Evolutionary conservation across 2,329 filamentous ascomycete species (phyloP), one percentile per base, ranked within the genome.

Genomic region (Diaporthe vaccinii): DNA sequence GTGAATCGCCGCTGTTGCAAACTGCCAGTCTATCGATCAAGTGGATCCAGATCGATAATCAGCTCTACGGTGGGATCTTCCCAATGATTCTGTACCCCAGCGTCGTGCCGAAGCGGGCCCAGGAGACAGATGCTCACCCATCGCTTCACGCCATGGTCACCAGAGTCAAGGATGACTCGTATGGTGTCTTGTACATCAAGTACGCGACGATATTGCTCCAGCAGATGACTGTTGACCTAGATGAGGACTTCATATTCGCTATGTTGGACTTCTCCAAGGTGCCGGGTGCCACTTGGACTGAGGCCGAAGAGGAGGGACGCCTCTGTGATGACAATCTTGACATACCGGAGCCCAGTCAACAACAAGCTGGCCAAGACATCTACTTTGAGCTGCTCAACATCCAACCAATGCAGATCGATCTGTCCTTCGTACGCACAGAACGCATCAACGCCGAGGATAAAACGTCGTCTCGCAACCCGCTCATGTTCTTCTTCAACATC

Each of bases 21-120:
- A 98, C 95, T 0, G 85, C 98, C 77, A 96, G 95, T 65, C 88
- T 97, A 69, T 94, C 95, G 0, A 93, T 98, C 82, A 98, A 99
- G 84, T 99, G 97, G 97, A 97, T 99, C 39, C 97, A 99, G 84
- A 94, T 99, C 79, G 97, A 99, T 84, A 99, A 99, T 80, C 97
- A 99, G 84, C 91, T 99, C 20, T 99, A 99, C 81, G 97, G 97
- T 39, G 97, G 97, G 36, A 96, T 99, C 79, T 99, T 99, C 88
- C 97, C 97, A 0, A 98, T 99, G 85, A 92, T 99, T 41, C 88
- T 99, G 74, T 99, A 99, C 82, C 97, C 97, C 8, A 98, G 96
- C 84, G 97, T 99, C 14, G 97, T 99, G 22, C 96, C 97, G 0
- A 98, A 98, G 89, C 97, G 95, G 78, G 95, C 95, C 49, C 96